Evolutionary conservation across 148 eudicot species (phyloP).

Genomic region (Dysphania ambrosioides): DNA sequence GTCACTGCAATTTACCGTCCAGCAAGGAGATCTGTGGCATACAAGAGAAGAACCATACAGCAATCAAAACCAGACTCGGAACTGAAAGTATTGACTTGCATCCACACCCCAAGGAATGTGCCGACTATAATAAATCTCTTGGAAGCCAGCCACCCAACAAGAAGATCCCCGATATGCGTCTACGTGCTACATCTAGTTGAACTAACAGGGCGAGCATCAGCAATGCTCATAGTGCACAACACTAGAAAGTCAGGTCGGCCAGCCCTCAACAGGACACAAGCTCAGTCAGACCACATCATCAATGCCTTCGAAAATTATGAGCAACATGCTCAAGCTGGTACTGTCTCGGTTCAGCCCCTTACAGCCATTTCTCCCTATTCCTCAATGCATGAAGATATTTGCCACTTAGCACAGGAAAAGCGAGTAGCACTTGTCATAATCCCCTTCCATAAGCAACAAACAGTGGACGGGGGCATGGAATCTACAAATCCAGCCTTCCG

Average conservation of each 20-base stretch:
- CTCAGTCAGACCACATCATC: constrained; percentile 83
- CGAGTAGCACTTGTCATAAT: constrained; percentile 51
- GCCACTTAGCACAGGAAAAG: constrained; percentile 59
- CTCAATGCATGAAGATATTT: constrained; percentile 70
- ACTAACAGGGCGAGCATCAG: constrained; percentile 61
- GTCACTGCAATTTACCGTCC: constrained; percentile 69
- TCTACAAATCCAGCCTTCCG: constrained; percentile 54
- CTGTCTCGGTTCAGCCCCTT: constrained; percentile 52
- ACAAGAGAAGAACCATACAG: constrained; percentile 75
- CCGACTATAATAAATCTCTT: constrained; percentile 77
- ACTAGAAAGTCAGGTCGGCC: constrained; percentile 54
- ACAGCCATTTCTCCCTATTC: constrained; percentile 71
- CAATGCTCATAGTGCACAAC: constrained; percentile 84
- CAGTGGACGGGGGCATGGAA: constrained; percentile 74
- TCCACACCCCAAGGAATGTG: constrained; percentile 66
- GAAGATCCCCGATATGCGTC: constrained; percentile 49
- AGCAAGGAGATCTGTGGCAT: constrained; percentile 48
- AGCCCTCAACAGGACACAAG: constrained; percentile 64
- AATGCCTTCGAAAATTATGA: constrained; percentile 63
- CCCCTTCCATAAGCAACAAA: constrained; percentile 76
- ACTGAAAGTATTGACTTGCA: constrained; percentile 55
- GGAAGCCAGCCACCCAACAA: constrained; percentile 55
- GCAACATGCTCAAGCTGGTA: constrained; percentile 41
- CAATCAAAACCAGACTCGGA: constrained; percentile 61
- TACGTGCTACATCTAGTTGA: constrained; percentile 59